phyloP scores from a whole-genome alignment of 1,139 yeast genomes.

The Scheffersomyces titani region DNA sequence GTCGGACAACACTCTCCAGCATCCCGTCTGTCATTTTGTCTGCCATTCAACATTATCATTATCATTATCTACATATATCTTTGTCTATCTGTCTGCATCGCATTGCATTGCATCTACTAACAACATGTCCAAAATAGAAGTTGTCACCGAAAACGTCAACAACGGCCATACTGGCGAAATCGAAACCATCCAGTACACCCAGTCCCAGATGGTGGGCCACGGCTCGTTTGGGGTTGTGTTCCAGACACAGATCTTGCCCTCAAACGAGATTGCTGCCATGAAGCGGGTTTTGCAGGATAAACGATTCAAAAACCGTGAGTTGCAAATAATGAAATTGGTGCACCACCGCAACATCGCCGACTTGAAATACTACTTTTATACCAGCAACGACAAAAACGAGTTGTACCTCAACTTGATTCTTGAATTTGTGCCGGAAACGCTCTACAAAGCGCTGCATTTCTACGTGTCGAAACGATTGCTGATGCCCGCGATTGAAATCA shows the following conservation, averaged over 20 bases:
- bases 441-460: slow-evolving; percentile 82
- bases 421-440: slow-evolving; percentile 93
- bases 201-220: slow-evolving; percentile 88
- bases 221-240: slow-evolving; percentile 98
- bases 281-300: slow-evolving; percentile 93
- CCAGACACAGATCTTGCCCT: slow-evolving; percentile 76
- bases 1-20: not conserved
- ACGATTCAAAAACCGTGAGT: slow-evolving; percentile 92
- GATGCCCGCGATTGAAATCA: slow-evolving; percentile 91
- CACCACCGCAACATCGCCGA: slow-evolving; percentile 88
- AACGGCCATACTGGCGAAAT: slow-evolving; percentile 73
- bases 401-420: slow-evolving; percentile 83
- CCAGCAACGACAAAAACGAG: slow-evolving; percentile 76
- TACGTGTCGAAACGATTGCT: slow-evolving; percentile 75
- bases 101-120: slow-evolving; percentile 30
- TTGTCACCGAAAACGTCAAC: slow-evolving; percentile 68
- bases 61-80: not conserved
- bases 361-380: slow-evolving; percentile 84
- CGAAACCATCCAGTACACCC: slow-evolving; percentile 65
- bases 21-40: not conserved
- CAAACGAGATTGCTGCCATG: slow-evolving; percentile 83
- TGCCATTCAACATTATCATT: slow-evolving; percentile 1
- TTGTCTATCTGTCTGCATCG: not conserved
- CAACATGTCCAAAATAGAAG: slow-evolving; percentile 52
- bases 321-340: slow-evolving; percentile 91